A percentile compares a stretch with the other conserved stretches of the same genome.
These are phyloP conservation scores for Musa balbisiana DNA, from an alignment of 202 grass and related monocot genomes.

Conservation along the genomic window DNA sequence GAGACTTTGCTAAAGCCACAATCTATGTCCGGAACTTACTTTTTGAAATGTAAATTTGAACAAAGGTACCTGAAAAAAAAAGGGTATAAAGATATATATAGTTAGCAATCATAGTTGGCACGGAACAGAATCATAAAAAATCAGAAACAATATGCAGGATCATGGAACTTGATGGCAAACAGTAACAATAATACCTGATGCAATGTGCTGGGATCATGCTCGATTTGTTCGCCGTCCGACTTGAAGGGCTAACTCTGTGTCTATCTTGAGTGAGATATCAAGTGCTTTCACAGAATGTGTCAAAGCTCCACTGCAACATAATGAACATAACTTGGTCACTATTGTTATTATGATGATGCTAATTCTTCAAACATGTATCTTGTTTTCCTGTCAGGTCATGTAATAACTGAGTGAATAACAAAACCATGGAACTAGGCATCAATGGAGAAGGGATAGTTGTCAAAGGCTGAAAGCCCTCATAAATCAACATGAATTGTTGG, in stretches of 20 bases:
- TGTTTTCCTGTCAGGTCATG: too few species aligned
- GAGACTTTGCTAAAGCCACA: too few species aligned
- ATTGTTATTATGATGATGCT: not conserved
- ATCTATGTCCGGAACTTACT: too few species aligned
- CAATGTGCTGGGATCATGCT: conserved; percentile 26
- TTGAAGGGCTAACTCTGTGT: conserved; percentile 84
- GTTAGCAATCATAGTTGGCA: not conserved
- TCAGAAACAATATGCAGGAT: not conserved
- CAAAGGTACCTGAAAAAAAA: not conserved
- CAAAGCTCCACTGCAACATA: conserved; percentile 60
- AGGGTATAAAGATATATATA: not conserved
- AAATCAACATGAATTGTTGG: too few species aligned
- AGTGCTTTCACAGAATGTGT: conserved; percentile 96
- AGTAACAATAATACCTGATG: not conserved
- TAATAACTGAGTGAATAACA: too few species aligned
- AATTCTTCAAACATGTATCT: not conserved
- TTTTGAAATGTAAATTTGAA: not conserved
- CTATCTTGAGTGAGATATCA: conserved; percentile 91
- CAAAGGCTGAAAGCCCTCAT: too few species aligned
- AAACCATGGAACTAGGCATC: too few species aligned
- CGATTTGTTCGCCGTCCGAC: conserved; percentile 93
- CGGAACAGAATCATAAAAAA: not conserved
- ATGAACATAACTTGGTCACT: not conserved
- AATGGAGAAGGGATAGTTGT: too few species aligned
- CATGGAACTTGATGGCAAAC: not conserved